phyloP scores from a whole-genome alignment of 2,329 filamentous ascomycete species.

The Truncatella angustata region DNA sequence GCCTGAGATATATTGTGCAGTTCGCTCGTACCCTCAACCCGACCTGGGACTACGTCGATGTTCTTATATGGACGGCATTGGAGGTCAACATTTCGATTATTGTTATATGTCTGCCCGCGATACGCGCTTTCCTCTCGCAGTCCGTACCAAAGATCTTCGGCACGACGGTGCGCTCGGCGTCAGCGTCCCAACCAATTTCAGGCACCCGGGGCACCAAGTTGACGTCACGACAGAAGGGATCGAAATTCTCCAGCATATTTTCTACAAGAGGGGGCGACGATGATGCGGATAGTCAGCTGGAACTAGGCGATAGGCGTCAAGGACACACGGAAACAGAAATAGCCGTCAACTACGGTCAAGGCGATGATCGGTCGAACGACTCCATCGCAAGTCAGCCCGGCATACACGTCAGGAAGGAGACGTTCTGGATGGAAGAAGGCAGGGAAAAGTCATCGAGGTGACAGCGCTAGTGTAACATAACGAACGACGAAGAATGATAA shows the following conservation, averaged over 20 bases:
- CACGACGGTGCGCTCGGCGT: background rate
- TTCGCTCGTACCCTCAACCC: slow-evolving; percentile 33
- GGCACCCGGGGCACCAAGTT: background rate
- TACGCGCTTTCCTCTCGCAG: slow-evolving; percentile 27
- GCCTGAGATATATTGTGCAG: slow-evolving; percentile 32
- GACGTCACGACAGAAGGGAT: background rate
- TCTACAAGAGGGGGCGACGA: background rate
- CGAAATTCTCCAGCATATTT: slow-evolving; percentile 1
- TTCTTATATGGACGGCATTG: slow-evolving; percentile 41
- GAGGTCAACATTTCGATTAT: slow-evolving; percentile 42
- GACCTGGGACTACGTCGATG: slow-evolving; percentile 27
- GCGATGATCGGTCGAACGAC: background rate
- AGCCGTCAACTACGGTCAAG: background rate
- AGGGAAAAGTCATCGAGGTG: background rate
- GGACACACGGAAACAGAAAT: background rate
- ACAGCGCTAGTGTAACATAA: too few relatives aligned
- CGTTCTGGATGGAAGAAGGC: background rate
- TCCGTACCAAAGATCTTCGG: slow-evolving; percentile 2
- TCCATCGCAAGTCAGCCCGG: background rate
- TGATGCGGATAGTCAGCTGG: slow-evolving; percentile 7
- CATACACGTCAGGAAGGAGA: background rate
- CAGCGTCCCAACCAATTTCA: background rate
- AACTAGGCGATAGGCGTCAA: slow-evolving; percentile 1
- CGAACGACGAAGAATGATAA: too few relatives aligned
- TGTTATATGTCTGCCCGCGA: slow-evolving; percentile 38